Evolutionary conservation across 768 basidiomycete genomes (phyloP).

Genomic region (Calocybe gangraenosa): DNA sequence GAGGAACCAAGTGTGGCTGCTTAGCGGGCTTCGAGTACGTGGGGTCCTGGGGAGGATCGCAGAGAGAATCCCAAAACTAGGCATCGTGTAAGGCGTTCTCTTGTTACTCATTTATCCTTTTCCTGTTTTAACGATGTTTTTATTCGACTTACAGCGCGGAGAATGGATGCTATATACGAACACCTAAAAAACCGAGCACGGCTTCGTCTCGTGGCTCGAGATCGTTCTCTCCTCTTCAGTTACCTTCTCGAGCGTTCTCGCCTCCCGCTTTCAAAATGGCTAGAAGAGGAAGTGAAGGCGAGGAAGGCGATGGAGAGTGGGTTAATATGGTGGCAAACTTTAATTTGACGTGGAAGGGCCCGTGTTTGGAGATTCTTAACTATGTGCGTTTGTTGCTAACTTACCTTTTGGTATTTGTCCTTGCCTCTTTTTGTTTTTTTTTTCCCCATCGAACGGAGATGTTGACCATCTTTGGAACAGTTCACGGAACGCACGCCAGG

Average conservation of each 20-base stretch:
- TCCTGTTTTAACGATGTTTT: not conserved
- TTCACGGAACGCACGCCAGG: slow-evolving; percentile 88
- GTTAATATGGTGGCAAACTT: slow-evolving; percentile 76
- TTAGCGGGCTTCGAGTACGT: slow-evolving; percentile 68
- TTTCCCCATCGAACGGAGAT: not conserved
- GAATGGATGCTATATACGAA: slow-evolving; percentile 84
- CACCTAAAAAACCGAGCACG: slow-evolving; percentile 23
- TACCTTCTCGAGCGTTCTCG: not conserved
- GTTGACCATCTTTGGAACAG: slow-evolving; percentile 30
- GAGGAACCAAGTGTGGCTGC: slow-evolving; percentile 76
- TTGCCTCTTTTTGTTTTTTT: not conserved
- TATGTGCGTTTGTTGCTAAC: slow-evolving; percentile 53
- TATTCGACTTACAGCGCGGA: slow-evolving; percentile 53
- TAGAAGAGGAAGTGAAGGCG: not conserved
- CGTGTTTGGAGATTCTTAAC: slow-evolving; percentile 78
- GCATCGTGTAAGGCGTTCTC: slow-evolving; percentile 59
- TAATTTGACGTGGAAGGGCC: slow-evolving; percentile 76
- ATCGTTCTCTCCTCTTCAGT: slow-evolving; percentile 1
- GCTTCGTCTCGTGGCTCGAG: slow-evolving; percentile 13
- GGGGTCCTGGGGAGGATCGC: slow-evolving; percentile 63
- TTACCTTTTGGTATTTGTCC: not conserved
- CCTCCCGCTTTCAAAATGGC: not conserved
- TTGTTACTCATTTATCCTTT: not conserved
- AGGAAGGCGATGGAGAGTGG: slow-evolving; percentile 42
- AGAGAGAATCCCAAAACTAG: slow-evolving; percentile 58